Evolutionary conservation across 2,329 filamentous ascomycete genomes (phyloP), one percentile per base, ranked within the genome.

Genomic region (Phaeosphaeriaceae sp.): DNA sequence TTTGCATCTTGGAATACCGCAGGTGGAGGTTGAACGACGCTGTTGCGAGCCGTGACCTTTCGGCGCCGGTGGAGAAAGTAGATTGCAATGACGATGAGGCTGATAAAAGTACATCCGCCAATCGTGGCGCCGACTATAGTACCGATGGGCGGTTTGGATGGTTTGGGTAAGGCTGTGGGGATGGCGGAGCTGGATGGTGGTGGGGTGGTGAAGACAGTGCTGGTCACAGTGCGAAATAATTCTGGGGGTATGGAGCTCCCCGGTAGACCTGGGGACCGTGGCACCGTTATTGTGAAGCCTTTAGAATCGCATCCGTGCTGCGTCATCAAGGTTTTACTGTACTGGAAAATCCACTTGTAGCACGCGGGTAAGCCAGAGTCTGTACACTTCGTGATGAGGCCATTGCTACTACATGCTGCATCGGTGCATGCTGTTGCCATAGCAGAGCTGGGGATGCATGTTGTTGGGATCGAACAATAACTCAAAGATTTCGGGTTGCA

Each of bases 51-150:
- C 0, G 28, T 26, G 23, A 26, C 23, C 20, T 59, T 56, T 8
- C 50, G 52, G 3, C 54, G 42, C 12, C 62, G 58, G 20, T 63
- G 60, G 34, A 64, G 44, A 21, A 66, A 58, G 34, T 69, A 55
- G 23, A 61, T 47, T 17, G 46, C 49, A 15, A 67, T 50, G 4
- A 55, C 51, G 35, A 70, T 50, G 36, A 63, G 58, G 18, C 53
- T 63, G 23, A 71, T 11, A 26, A 64, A 58, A 7, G 57, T 50
- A 28, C 70, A 57, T 1, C 63, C 70, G 28, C 67, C 68, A 6
- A 73, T 46, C 4, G 68, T 69, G 21, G 67, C 67, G 41, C 70
- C 70, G 8, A 69, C 57, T 13, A 73, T 72, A 9, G 63, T 61
- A n/a, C 58, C 68, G 8, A 70, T 40, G 34, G 54, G 50, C 3